Base-by-base conservation (phyloP, 2,329 filamentous ascomycete genomes). In the Fusarium agapanthi region DNA sequence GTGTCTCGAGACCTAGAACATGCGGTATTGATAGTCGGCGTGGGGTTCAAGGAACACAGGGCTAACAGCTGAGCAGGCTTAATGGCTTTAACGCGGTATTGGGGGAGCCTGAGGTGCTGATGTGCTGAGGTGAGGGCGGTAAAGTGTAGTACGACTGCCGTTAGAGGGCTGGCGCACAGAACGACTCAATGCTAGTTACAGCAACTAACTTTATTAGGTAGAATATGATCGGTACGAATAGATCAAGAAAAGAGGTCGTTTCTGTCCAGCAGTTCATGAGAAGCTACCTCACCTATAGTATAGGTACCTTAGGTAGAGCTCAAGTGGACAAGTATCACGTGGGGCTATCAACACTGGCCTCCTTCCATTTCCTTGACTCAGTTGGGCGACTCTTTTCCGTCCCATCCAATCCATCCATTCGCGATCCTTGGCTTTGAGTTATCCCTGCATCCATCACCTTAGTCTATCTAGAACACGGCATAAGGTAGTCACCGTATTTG, bases 311-410 rank as follows among this genome's bases (percentile, higher is more conserved):
- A 15, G 32, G 26, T 61, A 43, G 45, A 69, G 59, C 71, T 73
- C 48, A 37, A 45, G 62, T 67, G 64, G 61, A 53, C 61, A 70
- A 67, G 62, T 73, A 77, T 77, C 76, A 77, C 76, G 76, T 77
- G 76, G 73, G 73, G 71, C 59, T 44, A 48, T 43, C 22, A 55
- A 38, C 15, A 38, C 50, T 62, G 57, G 44, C 61, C 30, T 40
- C 48, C 43, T 34, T 22, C 44, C 44, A 28, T 22, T 43, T 24
- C 37, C 26, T 43, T n/a, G 18, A 15, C 34, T 20, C 30, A 62
- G 65, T 63, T 72, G 56, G 45, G 66, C 67, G 59, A 67, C 67
- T 73, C 64, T 32, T 54, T 22, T 37, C 37, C 26, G 35, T 51
- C 48, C 45, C 28, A 32, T 48, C 45, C 43, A 26, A 30, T 22